A percentile compares a stretch with the other conserved stretches of the same genome.
phyloP scores from a whole-genome alignment of 148 eudicot genomes.

The Polygonum maritimum region DNA sequence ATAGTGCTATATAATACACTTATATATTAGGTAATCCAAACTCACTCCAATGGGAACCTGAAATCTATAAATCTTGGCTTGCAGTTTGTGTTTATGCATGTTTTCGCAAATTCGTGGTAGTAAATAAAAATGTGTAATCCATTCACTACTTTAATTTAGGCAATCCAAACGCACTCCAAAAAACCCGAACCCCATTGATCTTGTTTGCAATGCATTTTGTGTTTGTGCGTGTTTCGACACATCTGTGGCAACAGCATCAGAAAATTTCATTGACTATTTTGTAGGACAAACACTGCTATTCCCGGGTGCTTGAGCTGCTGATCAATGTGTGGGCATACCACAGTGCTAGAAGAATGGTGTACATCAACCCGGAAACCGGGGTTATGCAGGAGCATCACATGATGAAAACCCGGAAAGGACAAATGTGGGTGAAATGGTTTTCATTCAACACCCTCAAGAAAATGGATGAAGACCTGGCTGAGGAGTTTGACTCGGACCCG shows the following conservation, averaged over 20 bases:
- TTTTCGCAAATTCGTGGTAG: no score
- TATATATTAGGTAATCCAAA: no score
- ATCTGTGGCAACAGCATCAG: neutral
- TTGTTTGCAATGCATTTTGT: neutral
- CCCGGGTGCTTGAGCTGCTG: conserved; percentile 84
- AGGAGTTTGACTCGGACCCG: conserved; percentile 64
- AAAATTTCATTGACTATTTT: neutral
- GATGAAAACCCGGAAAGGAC: conserved; percentile 47
- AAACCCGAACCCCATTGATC: neutral
- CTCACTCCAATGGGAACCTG: no score
- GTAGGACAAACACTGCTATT: conserved; percentile 96
- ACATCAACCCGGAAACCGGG: conserved; percentile 66
- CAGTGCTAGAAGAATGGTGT: conserved; percentile 72
- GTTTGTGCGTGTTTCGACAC: neutral
- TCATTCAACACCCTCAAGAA: conserved; percentile 46
- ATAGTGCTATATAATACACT: no score
- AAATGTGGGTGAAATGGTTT: conserved; percentile 93
- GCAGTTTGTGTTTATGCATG: no score
- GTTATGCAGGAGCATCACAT: conserved; percentile 64
- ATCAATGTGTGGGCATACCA: conserved; percentile 98
- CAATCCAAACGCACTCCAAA: neutral
- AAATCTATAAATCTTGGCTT: no score
- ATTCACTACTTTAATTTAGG: no score
- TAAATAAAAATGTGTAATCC: no score
- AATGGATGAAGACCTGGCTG: conserved; percentile 96